Evolutionary conservation across 805 yeast genomes (phyloP).

Genomic region (Saturnispora sekii): DNA sequence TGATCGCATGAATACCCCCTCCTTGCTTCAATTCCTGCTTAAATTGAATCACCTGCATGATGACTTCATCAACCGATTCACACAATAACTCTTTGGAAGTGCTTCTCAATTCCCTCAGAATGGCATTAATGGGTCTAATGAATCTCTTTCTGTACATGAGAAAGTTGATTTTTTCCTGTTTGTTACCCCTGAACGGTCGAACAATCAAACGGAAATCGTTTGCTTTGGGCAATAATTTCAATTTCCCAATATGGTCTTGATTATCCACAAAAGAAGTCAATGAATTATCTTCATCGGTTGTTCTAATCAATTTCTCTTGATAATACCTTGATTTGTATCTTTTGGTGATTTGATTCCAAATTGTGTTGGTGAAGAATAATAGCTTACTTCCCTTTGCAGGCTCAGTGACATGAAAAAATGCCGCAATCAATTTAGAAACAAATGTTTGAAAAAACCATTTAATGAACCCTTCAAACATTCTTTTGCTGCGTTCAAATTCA

Average conservation of each 20-base stretch:
- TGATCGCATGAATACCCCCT: slow-evolving; percentile 36
- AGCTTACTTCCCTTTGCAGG: slow-evolving; percentile 31
- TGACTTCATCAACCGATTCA: slow-evolving; percentile 37
- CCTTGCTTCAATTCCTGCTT: slow-evolving; percentile 21
- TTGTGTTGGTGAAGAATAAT: slow-evolving; percentile 44
- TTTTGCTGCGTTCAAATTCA: slow-evolving; percentile 32
- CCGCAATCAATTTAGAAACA: slow-evolving; percentile 36
- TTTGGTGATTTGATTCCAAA: slow-evolving; percentile 41
- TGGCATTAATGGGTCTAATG: slow-evolving; percentile 35
- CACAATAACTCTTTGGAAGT: not conserved
- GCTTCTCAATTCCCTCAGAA: slow-evolving; percentile 18
- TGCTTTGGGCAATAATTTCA: slow-evolving; percentile 52
- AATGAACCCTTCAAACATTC: slow-evolving; percentile 34
- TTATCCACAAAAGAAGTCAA: slow-evolving; percentile 15
- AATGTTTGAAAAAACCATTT: slow-evolving; percentile 48
- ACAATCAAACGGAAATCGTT: slow-evolving; percentile 52
- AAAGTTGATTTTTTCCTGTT: slow-evolving; percentile 27
- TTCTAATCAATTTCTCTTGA: slow-evolving; percentile 26
- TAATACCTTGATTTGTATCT: slow-evolving; percentile 37
- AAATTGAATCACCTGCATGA: slow-evolving; percentile 30
- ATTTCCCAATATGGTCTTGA: slow-evolving; percentile 29
- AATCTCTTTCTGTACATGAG: slow-evolving; percentile 27
- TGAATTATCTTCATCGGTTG: slow-evolving; percentile 11
- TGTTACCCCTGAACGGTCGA: slow-evolving; percentile 37
- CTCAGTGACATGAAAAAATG: slow-evolving; percentile 63